A percentile compares a stretch with the other conserved stretches of the same genome.
Conservation (phyloP, 495 filamentous ascomycete genomes). For the Aspergillus kassunensis region DNA sequence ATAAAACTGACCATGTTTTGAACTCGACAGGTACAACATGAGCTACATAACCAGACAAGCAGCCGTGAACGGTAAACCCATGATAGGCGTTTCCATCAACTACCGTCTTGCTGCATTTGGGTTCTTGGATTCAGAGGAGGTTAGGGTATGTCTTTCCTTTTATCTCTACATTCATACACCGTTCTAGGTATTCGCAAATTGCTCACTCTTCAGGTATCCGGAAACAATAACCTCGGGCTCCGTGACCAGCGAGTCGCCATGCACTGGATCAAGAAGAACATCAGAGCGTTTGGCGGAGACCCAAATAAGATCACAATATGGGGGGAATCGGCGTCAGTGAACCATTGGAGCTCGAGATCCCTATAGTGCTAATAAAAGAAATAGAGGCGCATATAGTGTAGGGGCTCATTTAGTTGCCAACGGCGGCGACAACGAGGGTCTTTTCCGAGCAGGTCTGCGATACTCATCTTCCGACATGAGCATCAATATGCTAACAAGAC, state of each 20-base stretch:
- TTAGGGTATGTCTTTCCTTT: slow-evolving; percentile 29
- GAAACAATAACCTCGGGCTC: slow-evolving; percentile 46
- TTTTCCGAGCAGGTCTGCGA: slow-evolving; percentile 32
- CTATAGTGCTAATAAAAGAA: too few relatives aligned
- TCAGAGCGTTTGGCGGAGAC: slow-evolving; percentile 50
- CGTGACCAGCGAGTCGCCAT: slow-evolving; percentile 49
- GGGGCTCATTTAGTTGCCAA: slow-evolving; percentile 35
- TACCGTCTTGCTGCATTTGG: slow-evolving; percentile 71
- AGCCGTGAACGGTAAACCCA: slow-evolving; percentile 47
- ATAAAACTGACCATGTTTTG: not conserved
- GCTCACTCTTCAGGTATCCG: slow-evolving; percentile 27
- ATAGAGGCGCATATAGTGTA: slow-evolving; percentile 36
- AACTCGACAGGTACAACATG: slow-evolving; percentile 29
- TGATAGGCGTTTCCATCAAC: slow-evolving; percentile 70
- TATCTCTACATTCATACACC: too few relatives aligned
- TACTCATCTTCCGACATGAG: not conserved
- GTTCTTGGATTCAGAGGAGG: slow-evolving; percentile 55
- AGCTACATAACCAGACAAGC: slow-evolving; percentile 35
- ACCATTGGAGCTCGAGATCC: too few relatives aligned
- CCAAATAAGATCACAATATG: slow-evolving; percentile 63
- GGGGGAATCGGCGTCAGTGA: slow-evolving; percentile 60
- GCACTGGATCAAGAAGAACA: slow-evolving; percentile 50
- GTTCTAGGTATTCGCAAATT: not conserved
- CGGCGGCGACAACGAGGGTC: slow-evolving; percentile 31
- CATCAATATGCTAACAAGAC: not conserved